Evolutionary conservation across 2,329 filamentous ascomycete species (phyloP), one percentile per base, ranked within the genome.

Genomic region (Hirsutella minnesotensis): DNA sequence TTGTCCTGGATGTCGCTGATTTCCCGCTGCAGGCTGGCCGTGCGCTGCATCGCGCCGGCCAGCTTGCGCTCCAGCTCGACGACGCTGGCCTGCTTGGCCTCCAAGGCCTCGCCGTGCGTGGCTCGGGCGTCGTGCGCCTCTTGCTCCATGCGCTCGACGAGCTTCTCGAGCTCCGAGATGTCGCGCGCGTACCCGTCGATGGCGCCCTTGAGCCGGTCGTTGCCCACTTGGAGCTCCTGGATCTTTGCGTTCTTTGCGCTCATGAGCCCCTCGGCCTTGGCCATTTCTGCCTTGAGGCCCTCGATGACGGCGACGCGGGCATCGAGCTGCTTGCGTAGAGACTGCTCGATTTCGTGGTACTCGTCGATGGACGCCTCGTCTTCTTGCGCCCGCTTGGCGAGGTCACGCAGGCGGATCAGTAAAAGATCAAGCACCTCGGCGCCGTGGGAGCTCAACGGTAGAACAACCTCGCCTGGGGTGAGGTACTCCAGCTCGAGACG

Each of bases 401-500:
- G 64, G 13, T 65, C 61, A 3, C 72, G 68, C 2, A 81, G 65
- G 0, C 69, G 63, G 0, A 54, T 53, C 0, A 80, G 65, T 5
- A 80, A 54, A 12, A 78, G 64, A 44, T 76, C 72, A 0, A 81
- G 65, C 0, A 81, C 66, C 41, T 73, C 67, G 1, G 70, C 70
- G 2, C 75, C 75, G 40, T 69, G 69, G 0, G 69, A 68, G 0
- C 66, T 67, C 0, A 77, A 59, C 0, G 75, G 72, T 1, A 77
- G 63, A 0, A 66, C 52, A n/a, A 72, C 61, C 53, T 81, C 77
- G 5, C 76, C 77, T 0, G 77, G 77, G 0, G 69, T 73, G 18
- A 80, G 65, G 51, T 79, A 79, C 55, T 81, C 77, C 3, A 81
- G 68, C 49, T 81, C 76, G 0, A 80, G 60, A 1, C 77, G 69